Evolutionary conservation across 441 rosid genomes (phyloP).

Genomic region (Pelargonium fulgidum): DNA sequence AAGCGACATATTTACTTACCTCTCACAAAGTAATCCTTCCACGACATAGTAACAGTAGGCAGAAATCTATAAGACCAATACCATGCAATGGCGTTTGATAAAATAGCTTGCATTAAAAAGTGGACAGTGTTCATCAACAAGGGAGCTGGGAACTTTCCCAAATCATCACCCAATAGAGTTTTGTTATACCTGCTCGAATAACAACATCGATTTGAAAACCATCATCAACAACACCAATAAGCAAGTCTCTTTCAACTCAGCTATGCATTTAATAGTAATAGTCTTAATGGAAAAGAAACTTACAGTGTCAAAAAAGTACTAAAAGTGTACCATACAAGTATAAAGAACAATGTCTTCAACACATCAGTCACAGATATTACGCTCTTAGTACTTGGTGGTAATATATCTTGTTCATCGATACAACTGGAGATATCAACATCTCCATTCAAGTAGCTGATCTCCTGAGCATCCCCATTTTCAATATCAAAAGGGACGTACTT

Average conservation of each 20-base stretch:
- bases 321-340: slow-evolving; percentile 96
- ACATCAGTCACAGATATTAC: slow-evolving; percentile 59
- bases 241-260: neutral
- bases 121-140: slow-evolving; percentile 90
- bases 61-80: slow-evolving; percentile 80
- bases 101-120: slow-evolving; percentile 83
- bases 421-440: slow-evolving; percentile 33
- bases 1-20: slow-evolving; percentile 32
- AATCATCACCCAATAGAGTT: slow-evolving; percentile 87
- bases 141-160: slow-evolving; percentile 98
- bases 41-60: slow-evolving; percentile 56
- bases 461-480: slow-evolving; percentile 44
- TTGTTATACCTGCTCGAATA: slow-evolving; percentile 66
- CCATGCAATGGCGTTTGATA: slow-evolving; percentile 74
- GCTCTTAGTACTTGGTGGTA: slow-evolving; percentile 29
- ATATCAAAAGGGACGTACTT: slow-evolving; percentile 56
- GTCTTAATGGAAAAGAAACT: slow-evolving; percentile 31
- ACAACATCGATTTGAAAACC: slow-evolving; percentile 9
- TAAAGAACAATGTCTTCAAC: slow-evolving; percentile 80
- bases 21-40: slow-evolving; percentile 78
- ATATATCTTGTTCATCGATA: slow-evolving; percentile 22
- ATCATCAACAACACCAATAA: slow-evolving; percentile 1
- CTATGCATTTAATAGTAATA: neutral
- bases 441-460: slow-evolving; percentile 27
- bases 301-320: slow-evolving; percentile 98